Conservation (phyloP, 2,329 filamentous ascomycete species). For the Blumeria graminis region DNA sequence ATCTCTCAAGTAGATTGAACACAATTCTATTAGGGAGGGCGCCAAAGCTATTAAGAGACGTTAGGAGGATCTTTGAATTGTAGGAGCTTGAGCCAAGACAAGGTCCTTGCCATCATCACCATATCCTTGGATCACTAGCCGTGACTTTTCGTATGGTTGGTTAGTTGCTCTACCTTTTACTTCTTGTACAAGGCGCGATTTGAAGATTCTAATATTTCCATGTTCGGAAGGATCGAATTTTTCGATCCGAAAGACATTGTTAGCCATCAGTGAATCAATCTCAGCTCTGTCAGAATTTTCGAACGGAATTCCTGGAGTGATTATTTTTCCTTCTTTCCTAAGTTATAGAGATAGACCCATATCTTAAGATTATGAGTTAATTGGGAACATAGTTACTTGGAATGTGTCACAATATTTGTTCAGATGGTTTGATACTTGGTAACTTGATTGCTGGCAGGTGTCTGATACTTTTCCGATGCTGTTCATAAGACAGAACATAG, state of each 20-base stretch:
- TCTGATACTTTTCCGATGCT: too few relatives aligned
- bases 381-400: too few relatives aligned
- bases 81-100: background rate
- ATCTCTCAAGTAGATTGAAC: background rate
- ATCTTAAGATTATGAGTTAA: too few relatives aligned
- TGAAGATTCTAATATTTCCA: background rate
- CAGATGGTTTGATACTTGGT: too few relatives aligned
- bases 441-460: too few relatives aligned
- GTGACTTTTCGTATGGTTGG: background rate
- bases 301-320: background rate
- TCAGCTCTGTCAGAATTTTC: background rate
- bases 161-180: background rate
- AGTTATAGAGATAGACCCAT: background rate
- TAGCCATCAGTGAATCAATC: background rate
- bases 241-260: background rate
- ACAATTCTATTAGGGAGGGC: background rate
- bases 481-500: too few relatives aligned
- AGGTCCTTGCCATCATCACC: background rate
- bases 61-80: background rate
- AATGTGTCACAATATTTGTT: too few relatives aligned
- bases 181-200: background rate
- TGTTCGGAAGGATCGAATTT: background rate
- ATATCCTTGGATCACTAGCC: background rate
- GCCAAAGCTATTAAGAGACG: background rate
- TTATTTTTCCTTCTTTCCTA: background rate